These are phyloP conservation scores for Penicillium rolfsii DNA, from an alignment of 2,329 filamentous ascomycete species.

Conservation along the genomic window DNA sequence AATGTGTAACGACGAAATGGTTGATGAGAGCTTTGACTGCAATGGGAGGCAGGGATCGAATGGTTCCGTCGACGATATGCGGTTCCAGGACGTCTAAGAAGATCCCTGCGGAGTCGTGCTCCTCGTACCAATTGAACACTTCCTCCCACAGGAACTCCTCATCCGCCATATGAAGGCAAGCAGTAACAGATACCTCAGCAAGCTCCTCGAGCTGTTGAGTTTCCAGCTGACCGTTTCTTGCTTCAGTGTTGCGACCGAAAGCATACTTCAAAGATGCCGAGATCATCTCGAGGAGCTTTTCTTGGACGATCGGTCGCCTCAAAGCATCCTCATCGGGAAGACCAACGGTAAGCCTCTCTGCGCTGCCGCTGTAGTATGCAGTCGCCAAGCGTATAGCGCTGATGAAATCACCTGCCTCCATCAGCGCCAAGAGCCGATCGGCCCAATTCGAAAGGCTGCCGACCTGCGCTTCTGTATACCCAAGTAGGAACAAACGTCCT, in stretches of 20 bases:
- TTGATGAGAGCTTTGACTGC: constrained; percentile 84
- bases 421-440: constrained; percentile 85
- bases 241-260: constrained; percentile 66
- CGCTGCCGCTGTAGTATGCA: constrained; percentile 85
- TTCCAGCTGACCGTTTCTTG: constrained; percentile 54
- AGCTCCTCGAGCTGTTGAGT: constrained; percentile 72
- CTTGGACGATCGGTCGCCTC: constrained; percentile 79
- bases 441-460: constrained; percentile 97
- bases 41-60: constrained; percentile 75
- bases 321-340: constrained; percentile 79
- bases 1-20: constrained; percentile 75
- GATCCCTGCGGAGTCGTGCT: constrained; percentile 69
- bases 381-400: constrained; percentile 88
- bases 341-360: constrained; percentile 93
- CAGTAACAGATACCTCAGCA: constrained; percentile 79
- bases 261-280: constrained; percentile 87
- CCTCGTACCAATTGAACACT: constrained; percentile 87
- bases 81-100: constrained; percentile 89
- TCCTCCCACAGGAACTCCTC: constrained; percentile 87
- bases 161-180: constrained; percentile 77
- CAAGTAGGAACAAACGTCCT: constrained; percentile 85
- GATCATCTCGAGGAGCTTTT: constrained; percentile 92
- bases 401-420: constrained; percentile 97
- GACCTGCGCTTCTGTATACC: constrained; percentile 91
- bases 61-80: constrained; percentile 77